Percentiles rank a stretch among this genome's conserved stretches.
Evolutionary conservation across 2,329 filamentous ascomycete species (phyloP).

Genomic region (Epichloe coenophiala): DNA sequence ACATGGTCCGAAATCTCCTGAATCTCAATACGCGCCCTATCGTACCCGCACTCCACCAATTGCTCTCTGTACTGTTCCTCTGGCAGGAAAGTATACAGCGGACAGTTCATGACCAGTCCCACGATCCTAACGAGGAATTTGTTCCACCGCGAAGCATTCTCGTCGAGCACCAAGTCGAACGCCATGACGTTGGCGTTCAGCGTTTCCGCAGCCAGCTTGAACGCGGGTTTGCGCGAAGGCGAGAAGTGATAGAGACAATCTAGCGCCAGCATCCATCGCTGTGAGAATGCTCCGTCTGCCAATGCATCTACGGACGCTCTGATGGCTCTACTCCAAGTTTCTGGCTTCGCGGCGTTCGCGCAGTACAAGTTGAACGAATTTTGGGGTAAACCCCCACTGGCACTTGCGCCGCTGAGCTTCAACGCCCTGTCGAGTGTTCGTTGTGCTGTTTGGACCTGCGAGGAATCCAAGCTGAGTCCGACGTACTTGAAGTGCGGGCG

Average conservation of each 20-base stretch:
- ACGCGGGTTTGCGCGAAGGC: slow-evolving; percentile 34
- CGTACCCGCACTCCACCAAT: slow-evolving; percentile 34
- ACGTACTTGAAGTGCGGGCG: slow-evolving; percentile 29
- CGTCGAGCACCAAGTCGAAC: slow-evolving; percentile 36
- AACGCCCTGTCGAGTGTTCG: slow-evolving; percentile 15
- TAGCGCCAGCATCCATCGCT: slow-evolving; percentile 39
- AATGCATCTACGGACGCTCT: slow-evolving; percentile 14
- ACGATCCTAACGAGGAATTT: slow-evolving; percentile 25
- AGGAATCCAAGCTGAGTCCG: slow-evolving; percentile 35
- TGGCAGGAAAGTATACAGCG: slow-evolving; percentile 34
- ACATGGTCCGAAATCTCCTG: slow-evolving; percentile 39
- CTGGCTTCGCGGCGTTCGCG: slow-evolving; percentile 35
- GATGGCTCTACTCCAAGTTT: slow-evolving; percentile 22
- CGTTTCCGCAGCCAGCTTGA: slow-evolving; percentile 24
- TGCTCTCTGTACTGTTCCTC: slow-evolving; percentile 29
- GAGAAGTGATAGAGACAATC: slow-evolving; percentile 45
- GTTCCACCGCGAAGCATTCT: slow-evolving; percentile 15
- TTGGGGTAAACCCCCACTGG: neutral
- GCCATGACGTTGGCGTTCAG: slow-evolving; percentile 38
- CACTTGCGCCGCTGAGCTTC: slow-evolving; percentile 3
- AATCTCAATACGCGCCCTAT: slow-evolving; percentile 24
- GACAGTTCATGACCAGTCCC: slow-evolving; percentile 33
- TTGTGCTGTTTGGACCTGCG: slow-evolving; percentile 28
- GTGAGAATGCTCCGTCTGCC: slow-evolving; percentile 10
- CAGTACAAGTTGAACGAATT: slow-evolving; percentile 26